Conservation (phyloP, 2,329 filamentous ascomycete species). For the Sarocladium oryzae region DNA sequence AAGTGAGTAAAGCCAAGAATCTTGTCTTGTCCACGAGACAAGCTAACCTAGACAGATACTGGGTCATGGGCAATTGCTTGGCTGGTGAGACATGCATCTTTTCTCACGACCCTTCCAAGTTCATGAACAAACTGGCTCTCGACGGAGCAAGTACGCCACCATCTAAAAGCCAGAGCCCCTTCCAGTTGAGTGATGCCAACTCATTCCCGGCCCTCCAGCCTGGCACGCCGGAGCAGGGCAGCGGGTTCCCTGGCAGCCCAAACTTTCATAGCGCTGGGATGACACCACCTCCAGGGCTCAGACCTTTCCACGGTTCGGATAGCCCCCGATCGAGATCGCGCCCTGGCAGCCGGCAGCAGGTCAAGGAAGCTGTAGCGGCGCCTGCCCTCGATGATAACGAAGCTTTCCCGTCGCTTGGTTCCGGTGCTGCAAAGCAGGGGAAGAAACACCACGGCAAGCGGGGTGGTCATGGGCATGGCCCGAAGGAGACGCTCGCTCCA, state of each 20-base stretch:
- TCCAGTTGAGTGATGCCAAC: slow-evolving; percentile 78
- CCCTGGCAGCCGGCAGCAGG: slow-evolving; percentile 70
- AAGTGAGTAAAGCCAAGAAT: slow-evolving; percentile 60
- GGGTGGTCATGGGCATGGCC: slow-evolving; percentile 67
- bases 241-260: slow-evolving; percentile 45
- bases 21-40: neutral
- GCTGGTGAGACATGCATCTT: slow-evolving; percentile 93
- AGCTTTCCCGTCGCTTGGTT: slow-evolving; percentile 85
- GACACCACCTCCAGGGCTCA: slow-evolving; percentile 65
- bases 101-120: slow-evolving; percentile 85
- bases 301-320: slow-evolving; percentile 53
- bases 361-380: slow-evolving; percentile 58
- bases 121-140: slow-evolving; percentile 74
- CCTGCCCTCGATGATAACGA: slow-evolving; percentile 88
- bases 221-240: slow-evolving; percentile 51
- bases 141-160: slow-evolving; percentile 62
- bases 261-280: slow-evolving; percentile 46
- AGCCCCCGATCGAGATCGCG: slow-evolving; percentile 70
- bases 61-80: slow-evolving; percentile 91
- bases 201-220: slow-evolving; percentile 71
- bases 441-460: slow-evolving; percentile 95
- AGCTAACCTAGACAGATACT: slow-evolving; percentile 58
- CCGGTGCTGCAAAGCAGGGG: slow-evolving; percentile 60
- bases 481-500: slow-evolving; percentile 61
- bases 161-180: slow-evolving; percentile 54